Evolutionary conservation across 2,329 filamentous ascomycete genomes (phyloP).

Genomic region (Cladophialophora bantiana): DNA sequence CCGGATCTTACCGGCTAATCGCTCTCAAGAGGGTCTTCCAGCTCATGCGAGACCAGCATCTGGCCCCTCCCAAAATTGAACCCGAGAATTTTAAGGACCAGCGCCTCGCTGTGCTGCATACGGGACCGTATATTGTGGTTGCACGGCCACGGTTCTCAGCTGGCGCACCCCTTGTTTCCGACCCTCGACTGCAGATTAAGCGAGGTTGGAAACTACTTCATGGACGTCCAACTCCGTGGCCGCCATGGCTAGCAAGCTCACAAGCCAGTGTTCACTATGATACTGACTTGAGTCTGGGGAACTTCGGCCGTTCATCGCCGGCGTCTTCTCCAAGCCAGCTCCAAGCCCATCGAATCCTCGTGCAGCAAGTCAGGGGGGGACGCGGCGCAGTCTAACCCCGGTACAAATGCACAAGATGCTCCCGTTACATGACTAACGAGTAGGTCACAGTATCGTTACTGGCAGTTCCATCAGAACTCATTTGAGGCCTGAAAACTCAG

Average conservation of each 20-base stretch:
- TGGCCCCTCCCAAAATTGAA: slow-evolving; percentile 9
- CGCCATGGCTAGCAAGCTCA: neutral
- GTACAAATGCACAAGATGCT: slow-evolving; percentile 1
- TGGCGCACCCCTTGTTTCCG: slow-evolving; percentile 2
- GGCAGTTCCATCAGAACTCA: no score
- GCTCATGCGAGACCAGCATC: slow-evolving; percentile 14
- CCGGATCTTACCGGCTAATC: slow-evolving; percentile 10
- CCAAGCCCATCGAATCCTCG: slow-evolving; percentile 6
- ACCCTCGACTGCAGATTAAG: slow-evolving; percentile 25
- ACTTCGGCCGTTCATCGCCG: slow-evolving; percentile 23
- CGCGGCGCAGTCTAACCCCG: slow-evolving; percentile 9
- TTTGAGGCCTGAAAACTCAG: neutral
- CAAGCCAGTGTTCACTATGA: slow-evolving; percentile 8
- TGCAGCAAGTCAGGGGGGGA: slow-evolving; percentile 16
- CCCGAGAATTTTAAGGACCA: neutral
- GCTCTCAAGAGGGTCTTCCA: slow-evolving; percentile 9
- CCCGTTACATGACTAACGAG: slow-evolving; percentile 4
- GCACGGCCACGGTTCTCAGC: slow-evolving; percentile 9
- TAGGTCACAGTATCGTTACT: neutral
- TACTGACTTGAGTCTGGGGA: slow-evolving; percentile 28
- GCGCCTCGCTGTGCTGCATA: slow-evolving; percentile 4
- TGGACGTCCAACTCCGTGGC: slow-evolving; percentile 6
- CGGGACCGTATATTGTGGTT: slow-evolving; percentile 9
- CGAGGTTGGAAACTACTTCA: slow-evolving; percentile 26
- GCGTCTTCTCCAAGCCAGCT: neutral